Conservation (phyloP, 495 filamentous ascomycete species). For the Hypoxylon lienhwacheense region DNA sequence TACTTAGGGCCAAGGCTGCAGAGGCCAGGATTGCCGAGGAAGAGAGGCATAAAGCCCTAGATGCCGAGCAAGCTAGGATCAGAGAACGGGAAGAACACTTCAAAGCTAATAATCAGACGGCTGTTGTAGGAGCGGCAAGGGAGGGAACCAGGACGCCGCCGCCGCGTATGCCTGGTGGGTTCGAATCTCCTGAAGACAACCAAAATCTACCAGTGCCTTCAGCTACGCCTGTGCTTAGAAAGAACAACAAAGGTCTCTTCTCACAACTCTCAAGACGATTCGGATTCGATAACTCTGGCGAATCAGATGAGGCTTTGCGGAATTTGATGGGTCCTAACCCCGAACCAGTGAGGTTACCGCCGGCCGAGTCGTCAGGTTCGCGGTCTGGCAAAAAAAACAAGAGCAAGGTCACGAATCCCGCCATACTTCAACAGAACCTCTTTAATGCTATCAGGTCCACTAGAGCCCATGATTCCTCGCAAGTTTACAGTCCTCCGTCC, state of each 20-base stretch:
- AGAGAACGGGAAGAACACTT: constrained; percentile 61
- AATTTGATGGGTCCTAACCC: constrained; percentile 42
- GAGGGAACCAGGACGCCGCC: constrained; percentile 38
- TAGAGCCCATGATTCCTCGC: constrained; percentile 72
- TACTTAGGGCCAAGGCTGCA: constrained; percentile 78
- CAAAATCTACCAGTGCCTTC: constrained; percentile 17
- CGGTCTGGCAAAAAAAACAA: constrained; percentile 38
- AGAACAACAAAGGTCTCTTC: constrained; percentile 57
- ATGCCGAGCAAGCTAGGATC: constrained; percentile 69
- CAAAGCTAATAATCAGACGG: constrained; percentile 47
- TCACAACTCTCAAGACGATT: constrained; percentile 64
- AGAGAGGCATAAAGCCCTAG: constrained; percentile 71
- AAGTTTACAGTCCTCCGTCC: constrained; percentile 68
- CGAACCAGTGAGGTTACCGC: constrained; percentile 23
- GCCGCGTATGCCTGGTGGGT: constrained; percentile 67
- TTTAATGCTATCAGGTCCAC: constrained; percentile 80
- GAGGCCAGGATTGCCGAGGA: constrained; percentile 85
- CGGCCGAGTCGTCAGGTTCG: constrained; percentile 23
- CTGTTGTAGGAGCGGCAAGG: constrained; percentile 39
- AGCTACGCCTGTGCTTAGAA: constrained; percentile 29
- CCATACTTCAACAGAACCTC: constrained; percentile 63
- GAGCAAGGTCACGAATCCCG: constrained; percentile 56
- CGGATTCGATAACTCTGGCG: constrained; percentile 58
- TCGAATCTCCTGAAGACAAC: constrained; percentile 60
- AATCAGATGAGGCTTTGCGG: constrained; percentile 45